These are phyloP conservation scores for Claviceps sp. DNA, from an alignment of 2,329 filamentous ascomycete species.

Conservation along the genomic window DNA sequence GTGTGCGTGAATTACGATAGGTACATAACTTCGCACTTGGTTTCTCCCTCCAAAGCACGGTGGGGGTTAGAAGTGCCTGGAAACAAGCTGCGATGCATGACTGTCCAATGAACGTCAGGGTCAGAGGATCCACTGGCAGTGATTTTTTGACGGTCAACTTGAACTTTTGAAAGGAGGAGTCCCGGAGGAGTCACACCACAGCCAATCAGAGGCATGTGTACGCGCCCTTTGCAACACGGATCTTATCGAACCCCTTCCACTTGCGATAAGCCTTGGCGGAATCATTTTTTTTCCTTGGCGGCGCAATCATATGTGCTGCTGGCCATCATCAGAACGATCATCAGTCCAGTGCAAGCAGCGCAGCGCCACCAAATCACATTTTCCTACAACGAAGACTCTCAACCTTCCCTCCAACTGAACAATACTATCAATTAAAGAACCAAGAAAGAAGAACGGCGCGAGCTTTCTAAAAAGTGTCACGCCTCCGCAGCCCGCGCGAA, in stretches of 20 bases:
- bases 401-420: neutral
- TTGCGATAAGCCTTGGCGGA: slow-evolving; percentile 1
- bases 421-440: neutral
- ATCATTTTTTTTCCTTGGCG: slow-evolving; percentile 1
- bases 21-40: slow-evolving; percentile 12
- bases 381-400: neutral
- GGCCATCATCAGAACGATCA: neutral
- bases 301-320: neutral
- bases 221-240: neutral
- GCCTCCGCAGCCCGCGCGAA: neutral
- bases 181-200: neutral
- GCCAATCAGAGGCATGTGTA: neutral
- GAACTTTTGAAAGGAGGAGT: neutral
- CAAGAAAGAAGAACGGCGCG: neutral
- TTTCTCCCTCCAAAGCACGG: slow-evolving; percentile 6
- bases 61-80: slow-evolving; percentile 9
- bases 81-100: neutral
- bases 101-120: slow-evolving; percentile 1
- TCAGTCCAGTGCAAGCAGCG: neutral
- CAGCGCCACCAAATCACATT: neutral
- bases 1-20: slow-evolving; percentile 16
- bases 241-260: slow-evolving; percentile 1
- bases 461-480: neutral
- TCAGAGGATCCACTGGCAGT: neutral
- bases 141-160: neutral